Evolutionary conservation across 2,329 filamentous ascomycete genomes (phyloP), one percentile per base, ranked within the genome.

Genomic region (Gaeumannomyces sp.): DNA sequence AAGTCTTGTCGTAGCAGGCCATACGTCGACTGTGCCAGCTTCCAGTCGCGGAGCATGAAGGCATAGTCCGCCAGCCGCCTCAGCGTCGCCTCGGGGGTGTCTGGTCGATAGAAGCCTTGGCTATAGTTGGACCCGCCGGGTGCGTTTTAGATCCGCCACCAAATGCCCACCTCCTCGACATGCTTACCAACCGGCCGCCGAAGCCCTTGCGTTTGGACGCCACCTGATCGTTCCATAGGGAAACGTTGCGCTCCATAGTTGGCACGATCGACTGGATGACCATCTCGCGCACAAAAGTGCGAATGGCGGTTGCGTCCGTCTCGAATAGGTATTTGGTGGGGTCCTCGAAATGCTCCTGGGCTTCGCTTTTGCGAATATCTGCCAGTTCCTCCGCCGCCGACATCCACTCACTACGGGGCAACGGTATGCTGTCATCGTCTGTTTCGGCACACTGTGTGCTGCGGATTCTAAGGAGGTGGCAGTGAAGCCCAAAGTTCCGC

Each of bases 41-140:
- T 97, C 87, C 90, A 99, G 76, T 99, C 96, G 38, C 95, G 87
- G 53, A 99, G 83, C 93, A 99, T 97, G 72, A 99, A 96, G 14
- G 93, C 89, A 76, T 94, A 98, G 74, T 99, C 95, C 59, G 92
- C 95, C 61, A 99, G 80, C 73, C 96, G 96, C 50, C 95, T 89
- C 86, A 99, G 91, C 62, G 95, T 85, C 4, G 94, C 93, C 79
- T 99, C 96, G 0, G 93, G 88, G 0, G 90, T 81, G 67, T 96
- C 92, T 0, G 92, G 89, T 31, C 85, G 83, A 76, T 98, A 99
- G 74, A 91, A 96, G 1, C 93, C 93, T 19, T 53, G 27, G 8
- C 86, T 76, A 76, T 96, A 97, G 72, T 93, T 96, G 70, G 84
- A 87, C 64, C 77, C 80, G 6, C 79, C 77, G 27, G 78, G 80